Conservation (phyloP, 306 rosid genomes). For the Cicer bijugum region DNA sequence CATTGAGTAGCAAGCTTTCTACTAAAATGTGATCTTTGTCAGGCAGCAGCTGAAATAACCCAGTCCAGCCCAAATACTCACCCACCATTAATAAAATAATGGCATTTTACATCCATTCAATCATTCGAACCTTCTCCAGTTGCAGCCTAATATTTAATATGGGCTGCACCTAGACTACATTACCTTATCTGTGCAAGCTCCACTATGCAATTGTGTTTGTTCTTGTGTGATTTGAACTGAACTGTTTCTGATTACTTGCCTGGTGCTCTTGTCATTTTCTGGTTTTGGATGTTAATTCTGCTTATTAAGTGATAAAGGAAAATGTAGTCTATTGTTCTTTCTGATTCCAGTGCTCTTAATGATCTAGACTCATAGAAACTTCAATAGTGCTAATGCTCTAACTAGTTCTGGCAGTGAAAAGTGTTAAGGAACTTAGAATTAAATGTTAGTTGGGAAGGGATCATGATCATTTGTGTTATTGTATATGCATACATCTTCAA, state of each 20-base stretch:
- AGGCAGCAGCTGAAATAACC: background rate
- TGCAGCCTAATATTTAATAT: background rate
- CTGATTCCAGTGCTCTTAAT: background rate
- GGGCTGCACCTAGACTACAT: background rate
- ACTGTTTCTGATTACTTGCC: background rate
- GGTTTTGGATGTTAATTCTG: background rate
- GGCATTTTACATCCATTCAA: background rate
- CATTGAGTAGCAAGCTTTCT: background rate
- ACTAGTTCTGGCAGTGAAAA: background rate
- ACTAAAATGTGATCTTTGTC: background rate
- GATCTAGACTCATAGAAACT: background rate
- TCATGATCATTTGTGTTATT: background rate
- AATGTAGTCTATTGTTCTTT: background rate
- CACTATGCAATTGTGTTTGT: background rate
- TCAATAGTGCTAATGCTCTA: background rate
- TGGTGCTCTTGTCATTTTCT: background rate
- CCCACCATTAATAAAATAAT: background rate
- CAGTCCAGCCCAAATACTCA: background rate
- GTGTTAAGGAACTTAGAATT: background rate
- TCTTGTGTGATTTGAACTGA: background rate
- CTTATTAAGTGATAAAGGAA: background rate
- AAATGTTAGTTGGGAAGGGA: background rate
- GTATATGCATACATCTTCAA: background rate
- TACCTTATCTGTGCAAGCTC: background rate
- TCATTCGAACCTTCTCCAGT: background rate